Conservation (phyloP, 108 stramenopile species). For the Asterionellopsis glacialis region DNA sequence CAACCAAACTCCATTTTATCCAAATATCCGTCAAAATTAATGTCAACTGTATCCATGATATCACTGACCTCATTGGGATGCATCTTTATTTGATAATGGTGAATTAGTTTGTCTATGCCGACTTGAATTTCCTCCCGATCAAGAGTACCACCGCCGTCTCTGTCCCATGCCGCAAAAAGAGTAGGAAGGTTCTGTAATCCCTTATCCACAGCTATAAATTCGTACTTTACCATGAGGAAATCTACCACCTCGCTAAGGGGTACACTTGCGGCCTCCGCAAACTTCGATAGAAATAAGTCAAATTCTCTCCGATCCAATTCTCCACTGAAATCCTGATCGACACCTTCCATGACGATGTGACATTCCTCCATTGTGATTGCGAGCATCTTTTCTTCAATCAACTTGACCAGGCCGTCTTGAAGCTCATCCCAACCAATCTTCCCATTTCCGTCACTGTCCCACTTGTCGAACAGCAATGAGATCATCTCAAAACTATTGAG, state of each 20-base stretch:
- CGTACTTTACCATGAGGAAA: constrained; percentile 1
- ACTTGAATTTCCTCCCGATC: too few relatives aligned
- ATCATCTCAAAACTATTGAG: neutral
- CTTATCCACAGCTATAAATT: too few relatives aligned
- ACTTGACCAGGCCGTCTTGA: constrained; percentile 1
- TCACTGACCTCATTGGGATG: too few relatives aligned
- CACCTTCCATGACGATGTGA: neutral
- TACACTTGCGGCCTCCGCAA: constrained; percentile 7
- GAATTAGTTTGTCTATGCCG: too few relatives aligned
- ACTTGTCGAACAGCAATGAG: constrained; percentile 3
- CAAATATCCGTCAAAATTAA: constrained; percentile 5
- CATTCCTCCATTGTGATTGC: constrained; percentile 6
- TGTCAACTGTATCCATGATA: constrained; percentile 8
- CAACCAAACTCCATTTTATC: constrained; percentile 9
- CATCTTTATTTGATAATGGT: too few relatives aligned
- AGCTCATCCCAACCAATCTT: constrained; percentile 5
- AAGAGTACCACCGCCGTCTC: too few relatives aligned
- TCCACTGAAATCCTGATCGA: constrained; percentile 6
- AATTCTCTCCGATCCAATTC: constrained; percentile 9
- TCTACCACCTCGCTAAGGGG: constrained; percentile 10
- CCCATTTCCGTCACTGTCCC: constrained; percentile 7
- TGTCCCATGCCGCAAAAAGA: too few relatives aligned
- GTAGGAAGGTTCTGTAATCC: too few relatives aligned
- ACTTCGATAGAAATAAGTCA: neutral
- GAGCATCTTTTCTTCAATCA: constrained; percentile 9